Percentiles rank a stretch among this genome's conserved stretches.
phyloP scores from a whole-genome alignment of 2,329 filamentous ascomycete species.

The Coniochaeta sp. region DNA sequence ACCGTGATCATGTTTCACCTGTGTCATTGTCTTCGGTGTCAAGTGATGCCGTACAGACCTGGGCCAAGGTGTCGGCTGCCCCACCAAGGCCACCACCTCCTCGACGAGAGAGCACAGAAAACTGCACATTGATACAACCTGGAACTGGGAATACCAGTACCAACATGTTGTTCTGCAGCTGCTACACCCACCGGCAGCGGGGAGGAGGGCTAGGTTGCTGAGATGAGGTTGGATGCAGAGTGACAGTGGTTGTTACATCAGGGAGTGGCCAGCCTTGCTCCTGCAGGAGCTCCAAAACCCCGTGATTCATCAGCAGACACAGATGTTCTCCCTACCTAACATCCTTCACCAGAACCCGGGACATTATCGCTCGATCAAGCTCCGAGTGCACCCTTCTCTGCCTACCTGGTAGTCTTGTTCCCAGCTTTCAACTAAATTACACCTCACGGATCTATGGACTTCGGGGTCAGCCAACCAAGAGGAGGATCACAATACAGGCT shows the following conservation, averaged over 20 bases:
- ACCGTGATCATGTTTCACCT: conserved; percentile 1
- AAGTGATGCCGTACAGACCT: conserved; percentile 1
- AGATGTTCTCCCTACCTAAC: neutral
- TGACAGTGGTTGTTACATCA: neutral
- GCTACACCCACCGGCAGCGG: neutral
- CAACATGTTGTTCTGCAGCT: neutral
- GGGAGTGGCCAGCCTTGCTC: neutral
- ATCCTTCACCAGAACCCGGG: neutral
- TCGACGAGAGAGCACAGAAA: too few species aligned
- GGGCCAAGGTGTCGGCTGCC: neutral
- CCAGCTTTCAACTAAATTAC: too few species aligned
- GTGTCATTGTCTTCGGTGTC: neutral
- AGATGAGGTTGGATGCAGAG: neutral
- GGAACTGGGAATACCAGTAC: neutral
- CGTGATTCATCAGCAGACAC: conserved; percentile 1
- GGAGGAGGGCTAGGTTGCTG: neutral
- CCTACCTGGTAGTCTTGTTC: neutral
- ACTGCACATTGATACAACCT: too few species aligned
- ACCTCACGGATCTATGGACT: too few species aligned
- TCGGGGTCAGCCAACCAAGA: too few species aligned
- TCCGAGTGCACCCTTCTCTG: neutral
- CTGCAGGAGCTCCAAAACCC: neutral
- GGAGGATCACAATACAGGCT: too few species aligned
- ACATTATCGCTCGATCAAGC: neutral
- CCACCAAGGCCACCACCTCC: too few species aligned